Evolutionary conservation across 2,329 filamentous ascomycete species (phyloP), one percentile per base, ranked within the genome.

Genomic region (Cadophora sp.): DNA sequence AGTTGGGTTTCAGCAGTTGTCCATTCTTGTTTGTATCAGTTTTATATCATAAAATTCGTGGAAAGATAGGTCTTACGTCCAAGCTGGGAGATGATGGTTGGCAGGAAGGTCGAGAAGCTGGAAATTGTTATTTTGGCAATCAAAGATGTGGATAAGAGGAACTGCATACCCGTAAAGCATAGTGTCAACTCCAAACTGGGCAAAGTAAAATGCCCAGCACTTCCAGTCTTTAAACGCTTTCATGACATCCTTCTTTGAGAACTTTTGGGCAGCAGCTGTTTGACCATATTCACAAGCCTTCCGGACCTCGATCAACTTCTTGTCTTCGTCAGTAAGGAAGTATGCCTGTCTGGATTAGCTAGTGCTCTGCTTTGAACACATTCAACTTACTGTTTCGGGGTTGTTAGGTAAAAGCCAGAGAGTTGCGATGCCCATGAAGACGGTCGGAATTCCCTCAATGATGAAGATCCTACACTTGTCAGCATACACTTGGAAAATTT

Each of bases 51-150:
- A 2, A 4, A 48, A 11, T n/a, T n/a, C 24, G 13, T 36, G 27
- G 13, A 16, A 16, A 27, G 14, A 36, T 33, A 4, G 16, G 18
- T 22, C 62, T 59, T 22, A 64, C 62, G 59, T 22, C 88, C 87
- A 67, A 91, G 84, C 0, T 83, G 84, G 62, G 83, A 80, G 74
- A 92, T 91, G 68, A 92, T 92, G 1, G 87, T 91, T 0, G 89
- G 90, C 43, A 92, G 78, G 74, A 91, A 92, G 0, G 87, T 90
- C 63, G 83, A 85, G 76, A 87, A 91, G 1, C 88, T 64, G 20
- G 16, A 11, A 27, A 2, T 18, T 14, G 33, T 39, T 27, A 51
- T 16, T 45, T n/a, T 8, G 39, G 22, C n/a, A 6, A 13, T 20
- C 60, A 0, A 20, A 20, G 9, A 30, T 24, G 0, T 11, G 1